Evolutionary conservation across 257 asterid genomes (phyloP).

Genomic region (Solanum sitiens): DNA sequence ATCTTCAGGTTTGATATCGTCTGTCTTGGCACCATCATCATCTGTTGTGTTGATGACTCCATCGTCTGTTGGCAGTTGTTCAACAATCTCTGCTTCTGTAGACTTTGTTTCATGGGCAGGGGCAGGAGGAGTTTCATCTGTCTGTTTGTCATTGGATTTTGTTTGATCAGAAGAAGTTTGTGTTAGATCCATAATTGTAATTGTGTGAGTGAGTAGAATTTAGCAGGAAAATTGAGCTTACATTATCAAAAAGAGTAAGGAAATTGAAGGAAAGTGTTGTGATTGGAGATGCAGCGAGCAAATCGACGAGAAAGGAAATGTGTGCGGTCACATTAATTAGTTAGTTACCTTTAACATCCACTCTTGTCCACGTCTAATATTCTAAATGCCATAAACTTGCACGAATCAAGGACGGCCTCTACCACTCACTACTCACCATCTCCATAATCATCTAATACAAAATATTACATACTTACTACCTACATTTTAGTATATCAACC

Average conservation of each 20-base stretch:
- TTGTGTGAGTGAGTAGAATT: not conserved
- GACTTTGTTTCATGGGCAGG: not conserved
- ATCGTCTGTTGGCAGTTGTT: not conserved
- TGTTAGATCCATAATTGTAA: constrained; percentile 35
- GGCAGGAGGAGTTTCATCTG: not conserved
- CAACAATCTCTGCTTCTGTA: not conserved
- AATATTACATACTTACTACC: not conserved
- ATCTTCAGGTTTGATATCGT: not conserved
- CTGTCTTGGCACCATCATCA: not conserved
- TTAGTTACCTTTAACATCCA: not conserved
- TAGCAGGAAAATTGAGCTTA: not conserved
- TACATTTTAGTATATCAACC: not conserved
- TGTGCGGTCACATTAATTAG: not conserved
- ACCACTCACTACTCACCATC: not conserved
- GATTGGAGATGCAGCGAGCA: not conserved
- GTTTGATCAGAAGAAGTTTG: constrained; percentile 12
- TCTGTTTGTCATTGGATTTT: not conserved
- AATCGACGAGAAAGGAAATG: not conserved
- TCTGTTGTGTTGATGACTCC: not conserved
- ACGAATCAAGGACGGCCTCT: not conserved
- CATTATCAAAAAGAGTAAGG: not conserved
- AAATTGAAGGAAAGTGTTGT: not conserved
- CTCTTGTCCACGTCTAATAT: not conserved
- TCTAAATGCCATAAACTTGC: not conserved
- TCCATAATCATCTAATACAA: not conserved